Evolutionary conservation across 2,329 filamentous ascomycete species (phyloP).

Genomic region (Fusarium floridanum): DNA sequence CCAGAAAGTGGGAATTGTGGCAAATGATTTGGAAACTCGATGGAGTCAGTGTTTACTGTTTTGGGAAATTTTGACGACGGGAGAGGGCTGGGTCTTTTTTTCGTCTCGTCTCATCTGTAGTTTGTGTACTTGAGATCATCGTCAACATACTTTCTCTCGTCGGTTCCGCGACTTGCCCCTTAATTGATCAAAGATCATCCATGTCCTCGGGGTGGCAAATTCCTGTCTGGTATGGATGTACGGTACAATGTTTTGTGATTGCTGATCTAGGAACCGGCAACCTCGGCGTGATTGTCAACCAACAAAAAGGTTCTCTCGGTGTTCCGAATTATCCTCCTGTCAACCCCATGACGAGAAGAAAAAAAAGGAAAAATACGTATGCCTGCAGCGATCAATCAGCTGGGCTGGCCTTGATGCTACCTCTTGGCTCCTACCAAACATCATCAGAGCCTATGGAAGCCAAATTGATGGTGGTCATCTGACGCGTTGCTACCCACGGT

Average conservation of each 20-base stretch:
- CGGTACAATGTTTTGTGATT: constrained; percentile 7
- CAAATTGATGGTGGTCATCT: constrained; percentile 32
- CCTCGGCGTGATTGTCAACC: neutral
- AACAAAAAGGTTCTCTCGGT: neutral
- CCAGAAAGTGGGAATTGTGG: constrained; percentile 36
- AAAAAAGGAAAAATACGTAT: constrained; percentile 7
- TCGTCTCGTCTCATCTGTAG: neutral
- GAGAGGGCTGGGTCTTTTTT: constrained; percentile 21
- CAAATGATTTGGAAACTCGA: constrained; percentile 29
- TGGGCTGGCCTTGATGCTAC: constrained; percentile 30
- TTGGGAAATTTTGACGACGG: constrained; percentile 24
- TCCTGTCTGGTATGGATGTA: neutral
- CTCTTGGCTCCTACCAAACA: constrained; percentile 26
- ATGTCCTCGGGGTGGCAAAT: constrained; percentile 21
- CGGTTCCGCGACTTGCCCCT: constrained; percentile 17
- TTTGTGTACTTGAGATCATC: constrained; percentile 20
- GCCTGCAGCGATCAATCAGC: constrained; percentile 40
- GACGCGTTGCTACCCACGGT: constrained; percentile 30
- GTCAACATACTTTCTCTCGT: neutral
- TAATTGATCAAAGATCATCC: constrained; percentile 22
- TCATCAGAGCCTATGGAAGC: constrained; percentile 5
- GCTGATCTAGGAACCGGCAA: constrained; percentile 11
- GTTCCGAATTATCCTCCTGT: neutral
- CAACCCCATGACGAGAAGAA: neutral
- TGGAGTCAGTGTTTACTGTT: constrained; percentile 10